A percentile compares a stretch with the other conserved stretches of the same genome.
Evolutionary conservation across 768 basidiomycete genomes (phyloP).

Genomic region (Boletus barrowsii): DNA sequence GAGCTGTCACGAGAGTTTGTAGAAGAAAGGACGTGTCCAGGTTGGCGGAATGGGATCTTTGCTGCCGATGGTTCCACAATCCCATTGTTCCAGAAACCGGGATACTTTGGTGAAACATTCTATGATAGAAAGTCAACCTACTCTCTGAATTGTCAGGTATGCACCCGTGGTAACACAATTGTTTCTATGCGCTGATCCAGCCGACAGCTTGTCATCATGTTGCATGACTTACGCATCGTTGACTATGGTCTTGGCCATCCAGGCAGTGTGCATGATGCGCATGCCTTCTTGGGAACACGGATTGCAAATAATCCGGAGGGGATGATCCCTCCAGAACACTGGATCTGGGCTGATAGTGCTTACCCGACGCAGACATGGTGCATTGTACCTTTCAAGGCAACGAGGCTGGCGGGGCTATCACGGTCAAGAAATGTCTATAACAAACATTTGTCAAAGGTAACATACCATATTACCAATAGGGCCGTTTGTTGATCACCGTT

Average conservation of each 20-base stretch:
- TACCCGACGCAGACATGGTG: neutral
- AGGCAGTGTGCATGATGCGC: neutral
- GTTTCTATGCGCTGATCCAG: too few relatives aligned
- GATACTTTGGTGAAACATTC: neutral
- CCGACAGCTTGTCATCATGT: neutral
- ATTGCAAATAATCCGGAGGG: neutral
- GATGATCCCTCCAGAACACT: neutral
- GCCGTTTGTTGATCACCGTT: too few relatives aligned
- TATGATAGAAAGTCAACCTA: neutral
- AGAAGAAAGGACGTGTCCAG: too few relatives aligned
- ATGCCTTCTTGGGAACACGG: neutral
- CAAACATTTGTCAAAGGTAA: neutral
- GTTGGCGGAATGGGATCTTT: neutral
- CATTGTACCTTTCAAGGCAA: too few relatives aligned
- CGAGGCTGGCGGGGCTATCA: too few relatives aligned
- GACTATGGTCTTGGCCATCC: neutral
- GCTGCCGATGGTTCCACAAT: neutral
- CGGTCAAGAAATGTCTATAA: neutral
- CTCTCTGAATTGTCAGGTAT: neutral
- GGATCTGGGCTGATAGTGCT: neutral
- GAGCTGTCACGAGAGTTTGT: neutral
- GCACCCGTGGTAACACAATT: too few relatives aligned
- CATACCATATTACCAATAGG: too few relatives aligned
- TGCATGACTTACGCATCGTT: neutral
- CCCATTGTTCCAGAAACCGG: neutral